Evolutionary conservation across 306 rosid genomes (phyloP).

Genomic region (Quercus berberidifolia): DNA sequence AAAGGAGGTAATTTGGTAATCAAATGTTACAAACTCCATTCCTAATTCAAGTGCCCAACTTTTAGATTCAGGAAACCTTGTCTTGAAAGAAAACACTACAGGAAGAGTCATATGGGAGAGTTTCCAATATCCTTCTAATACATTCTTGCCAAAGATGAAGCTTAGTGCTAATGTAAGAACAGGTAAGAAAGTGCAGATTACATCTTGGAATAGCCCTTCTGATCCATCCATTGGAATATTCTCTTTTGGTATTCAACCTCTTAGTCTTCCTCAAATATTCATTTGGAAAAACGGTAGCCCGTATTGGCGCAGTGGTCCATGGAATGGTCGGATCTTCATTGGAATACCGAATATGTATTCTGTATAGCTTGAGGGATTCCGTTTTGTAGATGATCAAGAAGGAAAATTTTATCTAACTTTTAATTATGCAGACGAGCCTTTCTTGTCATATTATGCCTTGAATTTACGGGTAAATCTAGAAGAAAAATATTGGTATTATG

Average conservation of each 20-base stretch:
- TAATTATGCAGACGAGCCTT: not conserved
- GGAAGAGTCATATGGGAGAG: conserved; percentile 36
- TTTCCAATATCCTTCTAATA: conserved; percentile 28
- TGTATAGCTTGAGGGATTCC: conserved; percentile 7
- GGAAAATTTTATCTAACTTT: not conserved
- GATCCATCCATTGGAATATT: conserved; percentile 30
- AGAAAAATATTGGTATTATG: not conserved
- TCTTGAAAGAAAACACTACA: conserved; percentile 14
- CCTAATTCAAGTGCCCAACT: conserved; percentile 21
- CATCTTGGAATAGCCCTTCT: conserved; percentile 32
- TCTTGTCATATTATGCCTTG: not conserved
- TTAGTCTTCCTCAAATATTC: conserved; percentile 33
- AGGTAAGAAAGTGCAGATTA: not conserved
- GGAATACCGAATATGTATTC: conserved; percentile 8
- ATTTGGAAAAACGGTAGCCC: conserved; percentile 40
- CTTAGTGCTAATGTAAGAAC: conserved; percentile 2
- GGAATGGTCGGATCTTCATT: conserved; percentile 31
- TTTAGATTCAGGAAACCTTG: conserved; percentile 29
- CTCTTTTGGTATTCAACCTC: conserved; percentile 18
- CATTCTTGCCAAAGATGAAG: conserved; percentile 14
- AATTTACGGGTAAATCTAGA: not conserved
- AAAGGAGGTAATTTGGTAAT: conserved; percentile 24
- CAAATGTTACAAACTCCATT: conserved; percentile 24
- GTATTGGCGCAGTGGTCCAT: conserved; percentile 49
- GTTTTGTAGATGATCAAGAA: not conserved